A percentile compares a stretch with the other conserved stretches of the same genome.
These are phyloP conservation scores for Solanum aculeatissimum DNA, from an alignment of 305 asterid species.

Conservation along the genomic window DNA sequence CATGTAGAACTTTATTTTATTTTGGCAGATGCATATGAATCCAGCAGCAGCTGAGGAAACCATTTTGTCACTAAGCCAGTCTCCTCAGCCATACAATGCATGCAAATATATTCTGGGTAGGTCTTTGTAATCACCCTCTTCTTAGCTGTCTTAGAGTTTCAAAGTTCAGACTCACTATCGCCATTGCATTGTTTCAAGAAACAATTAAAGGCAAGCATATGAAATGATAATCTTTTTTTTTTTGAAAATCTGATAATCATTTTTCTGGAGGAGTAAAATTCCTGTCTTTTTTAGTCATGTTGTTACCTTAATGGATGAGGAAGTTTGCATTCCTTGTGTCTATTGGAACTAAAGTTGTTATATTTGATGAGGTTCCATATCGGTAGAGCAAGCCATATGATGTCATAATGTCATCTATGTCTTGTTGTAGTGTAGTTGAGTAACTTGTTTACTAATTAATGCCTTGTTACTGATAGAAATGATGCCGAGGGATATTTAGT, in stretches of 20 bases:
- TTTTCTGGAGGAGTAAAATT: neutral
- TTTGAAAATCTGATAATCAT: neutral
- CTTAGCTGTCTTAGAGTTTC: neutral
- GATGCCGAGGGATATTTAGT: neutral
- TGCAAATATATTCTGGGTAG: slow-evolving; percentile 85
- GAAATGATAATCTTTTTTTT: neutral
- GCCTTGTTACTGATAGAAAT: neutral
- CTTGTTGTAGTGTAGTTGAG: neutral
- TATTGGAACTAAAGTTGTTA: neutral
- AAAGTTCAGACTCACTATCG: neutral
- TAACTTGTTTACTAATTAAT: neutral
- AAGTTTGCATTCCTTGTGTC: neutral
- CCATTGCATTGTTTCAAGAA: neutral
- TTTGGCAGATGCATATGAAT: slow-evolving; percentile 64
- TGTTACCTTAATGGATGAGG: neutral
- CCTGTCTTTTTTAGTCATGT: neutral
- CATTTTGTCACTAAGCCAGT: slow-evolving; percentile 55
- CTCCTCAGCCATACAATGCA: slow-evolving; percentile 71
- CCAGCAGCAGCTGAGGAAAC: slow-evolving; percentile 84
- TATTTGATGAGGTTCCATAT: neutral
- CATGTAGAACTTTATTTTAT: neutral
- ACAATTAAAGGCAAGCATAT: neutral
- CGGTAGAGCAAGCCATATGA: neutral
- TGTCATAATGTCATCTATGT: neutral
- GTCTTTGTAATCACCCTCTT: slow-evolving; percentile 12